A percentile compares a stretch with the other conserved stretches of the same genome.
phyloP scores from a whole-genome alignment of 2,329 filamentous ascomycete genomes.

The Xenoacremonium recifei region DNA sequence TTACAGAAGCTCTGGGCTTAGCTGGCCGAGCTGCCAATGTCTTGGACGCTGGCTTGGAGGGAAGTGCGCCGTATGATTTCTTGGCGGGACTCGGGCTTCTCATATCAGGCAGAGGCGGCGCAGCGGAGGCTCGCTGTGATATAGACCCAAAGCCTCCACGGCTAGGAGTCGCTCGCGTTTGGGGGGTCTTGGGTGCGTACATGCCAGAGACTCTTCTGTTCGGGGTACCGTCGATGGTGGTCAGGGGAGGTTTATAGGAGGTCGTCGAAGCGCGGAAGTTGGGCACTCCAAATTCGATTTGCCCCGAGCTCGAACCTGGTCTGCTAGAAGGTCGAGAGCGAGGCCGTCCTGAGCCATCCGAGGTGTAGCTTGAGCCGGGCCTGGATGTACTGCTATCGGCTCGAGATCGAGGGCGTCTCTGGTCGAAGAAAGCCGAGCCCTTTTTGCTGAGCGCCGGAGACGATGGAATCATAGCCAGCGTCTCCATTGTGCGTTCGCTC shows the following conservation, averaged over 20 bases:
- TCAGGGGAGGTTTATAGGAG: conserved; percentile 42
- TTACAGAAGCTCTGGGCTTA: conserved; percentile 52
- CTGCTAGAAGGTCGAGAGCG: conserved; percentile 51
- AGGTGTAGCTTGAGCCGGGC: conserved; percentile 60
- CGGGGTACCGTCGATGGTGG: conserved; percentile 46
- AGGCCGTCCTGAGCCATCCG: conserved; percentile 54
- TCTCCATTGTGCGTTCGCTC: conserved; percentile 83
- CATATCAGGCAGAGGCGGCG: conserved; percentile 21
- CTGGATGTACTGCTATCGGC: conserved; percentile 45
- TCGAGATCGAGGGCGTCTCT: conserved; percentile 54
- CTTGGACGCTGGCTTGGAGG: conserved; percentile 45
- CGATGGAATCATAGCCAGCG: conserved; percentile 72
- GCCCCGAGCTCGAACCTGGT: conserved; percentile 54
- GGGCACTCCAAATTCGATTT: conserved; percentile 33
- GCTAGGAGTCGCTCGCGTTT: conserved; percentile 20
- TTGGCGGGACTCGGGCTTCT: conserved; percentile 42
- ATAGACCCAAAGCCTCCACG: conserved; percentile 20
- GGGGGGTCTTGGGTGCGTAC: conserved; percentile 20
- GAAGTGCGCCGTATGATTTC: conserved; percentile 17
- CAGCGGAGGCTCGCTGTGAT: conserved; percentile 24
- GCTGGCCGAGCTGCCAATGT: conserved; percentile 44
- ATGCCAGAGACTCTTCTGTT: conserved; percentile 26
- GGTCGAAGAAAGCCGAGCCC: conserved; percentile 70
- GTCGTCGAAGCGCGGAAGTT: conserved; percentile 44
- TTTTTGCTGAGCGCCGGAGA: conserved; percentile 70